Evolutionary conservation across 768 basidiomycete genomes (phyloP).

Genomic region (Naganishia randhawae): DNA sequence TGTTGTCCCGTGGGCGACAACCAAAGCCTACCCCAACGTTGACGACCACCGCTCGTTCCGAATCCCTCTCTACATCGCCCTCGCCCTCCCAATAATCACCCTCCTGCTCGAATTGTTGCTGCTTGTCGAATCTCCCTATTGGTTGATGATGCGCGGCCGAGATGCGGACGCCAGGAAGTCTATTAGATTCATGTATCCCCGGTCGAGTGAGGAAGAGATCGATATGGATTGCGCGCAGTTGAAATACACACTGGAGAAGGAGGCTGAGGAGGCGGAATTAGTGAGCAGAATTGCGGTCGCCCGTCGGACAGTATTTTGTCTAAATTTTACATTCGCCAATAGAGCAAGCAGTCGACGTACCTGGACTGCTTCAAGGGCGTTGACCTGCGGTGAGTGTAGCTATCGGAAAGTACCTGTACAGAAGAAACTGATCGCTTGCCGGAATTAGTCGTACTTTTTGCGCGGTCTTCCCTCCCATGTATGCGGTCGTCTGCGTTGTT

Average conservation of each 20-base stretch:
- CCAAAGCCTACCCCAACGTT: slow-evolving; percentile 17
- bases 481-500: too few species aligned
- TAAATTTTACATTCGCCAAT: neutral
- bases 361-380: slow-evolving; percentile 31
- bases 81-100: slow-evolving; percentile 29
- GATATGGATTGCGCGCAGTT: slow-evolving; percentile 16
- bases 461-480: slow-evolving; percentile 31
- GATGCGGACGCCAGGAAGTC: slow-evolving; percentile 20
- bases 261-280: slow-evolving; percentile 10
- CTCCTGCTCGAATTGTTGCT: slow-evolving; percentile 29
- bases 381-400: slow-evolving; percentile 10
- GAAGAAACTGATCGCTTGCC: too few species aligned
- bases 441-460: slow-evolving; percentile 30
- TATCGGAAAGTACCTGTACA: too few species aligned
- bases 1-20: slow-evolving; percentile 30
- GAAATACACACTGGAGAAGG: slow-evolving; percentile 31
- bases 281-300: too few species aligned
- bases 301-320: neutral
- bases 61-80: slow-evolving; percentile 32
- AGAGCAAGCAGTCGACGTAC: slow-evolving; percentile 11
- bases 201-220: slow-evolving; percentile 8
- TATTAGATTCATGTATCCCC: slow-evolving; percentile 14
- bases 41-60: slow-evolving; percentile 25
- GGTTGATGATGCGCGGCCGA: slow-evolving; percentile 30
- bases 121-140: slow-evolving; percentile 35